These are phyloP conservation scores for Alternaria gaisen DNA, from an alignment of 2,329 filamentous ascomycete species.

Conservation along the genomic window DNA sequence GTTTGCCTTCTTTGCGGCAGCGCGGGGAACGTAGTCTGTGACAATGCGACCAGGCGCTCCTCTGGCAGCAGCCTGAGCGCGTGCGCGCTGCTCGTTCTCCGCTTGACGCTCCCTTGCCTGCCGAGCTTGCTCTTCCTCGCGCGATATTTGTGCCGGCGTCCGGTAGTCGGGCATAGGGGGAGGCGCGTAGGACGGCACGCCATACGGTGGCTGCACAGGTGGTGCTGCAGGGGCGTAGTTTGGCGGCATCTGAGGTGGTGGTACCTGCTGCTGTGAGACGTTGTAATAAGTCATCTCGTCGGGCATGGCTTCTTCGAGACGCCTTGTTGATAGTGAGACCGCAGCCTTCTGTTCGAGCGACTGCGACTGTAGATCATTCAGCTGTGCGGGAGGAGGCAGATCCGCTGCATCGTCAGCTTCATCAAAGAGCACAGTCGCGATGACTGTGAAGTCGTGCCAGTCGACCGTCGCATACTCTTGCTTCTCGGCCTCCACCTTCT, in stretches of 20 bases:
- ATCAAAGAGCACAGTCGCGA: conserved; percentile 92
- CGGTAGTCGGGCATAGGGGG: conserved; percentile 40
- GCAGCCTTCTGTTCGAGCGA: conserved; percentile 95
- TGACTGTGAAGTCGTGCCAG: conserved; percentile 97
- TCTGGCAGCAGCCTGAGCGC: conserved; percentile 80
- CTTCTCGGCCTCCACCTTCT: conserved; percentile 83
- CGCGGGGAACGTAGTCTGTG: conserved; percentile 89
- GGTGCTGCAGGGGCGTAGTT: conserved; percentile 41
- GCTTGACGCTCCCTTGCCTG: conserved; percentile 52
- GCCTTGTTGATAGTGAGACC: conserved; percentile 82
- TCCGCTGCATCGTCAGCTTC: conserved; percentile 87
- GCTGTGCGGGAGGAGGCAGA: conserved; percentile 85
- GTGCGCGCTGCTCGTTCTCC: conserved; percentile 71
- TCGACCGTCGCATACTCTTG: conserved; percentile 85
- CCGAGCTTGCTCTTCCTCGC: conserved; percentile 51
- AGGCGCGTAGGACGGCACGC: conserved; percentile 31
- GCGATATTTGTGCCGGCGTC: conserved; percentile 43
- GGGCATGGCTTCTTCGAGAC: conserved; percentile 95
- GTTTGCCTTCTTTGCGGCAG: conserved; percentile 73
- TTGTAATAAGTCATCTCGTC: conserved; percentile 65
- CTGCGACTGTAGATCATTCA: conserved; percentile 91
- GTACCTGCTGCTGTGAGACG: conserved; percentile 41
- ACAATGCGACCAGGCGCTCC: conserved; percentile 79
- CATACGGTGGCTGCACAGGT: conserved; percentile 41
- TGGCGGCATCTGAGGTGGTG: conserved; percentile 39